Evolutionary conservation across 2,329 filamentous ascomycete genomes (phyloP), one percentile per base, ranked within the genome.

Genomic region (Pseudocercospora macadamiae): DNA sequence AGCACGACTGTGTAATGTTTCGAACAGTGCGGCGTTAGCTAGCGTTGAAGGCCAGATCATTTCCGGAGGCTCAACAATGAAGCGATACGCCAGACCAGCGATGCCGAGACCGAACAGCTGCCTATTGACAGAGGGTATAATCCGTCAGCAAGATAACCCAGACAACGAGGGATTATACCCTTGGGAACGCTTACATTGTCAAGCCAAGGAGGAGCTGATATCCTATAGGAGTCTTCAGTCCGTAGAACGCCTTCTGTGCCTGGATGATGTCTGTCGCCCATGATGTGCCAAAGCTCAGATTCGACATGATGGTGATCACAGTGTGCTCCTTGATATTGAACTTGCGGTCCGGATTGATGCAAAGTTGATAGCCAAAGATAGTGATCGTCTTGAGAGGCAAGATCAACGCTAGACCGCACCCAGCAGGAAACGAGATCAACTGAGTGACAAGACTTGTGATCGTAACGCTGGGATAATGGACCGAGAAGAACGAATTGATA

Each of bases 21-120:
- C 30, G 30, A 52, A 52, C 1, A 52, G 18, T 5, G 49, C 49
- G 16, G 49, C 49, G 18, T 52, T 52, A 30, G 49, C 49, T 12
- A 52, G 19, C 6, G 49, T 52, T 9, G 49, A 52, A 25, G 49
- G 49, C 49, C 49, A 52, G 16, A 52, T 52, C 49, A 52, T 52
- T 19, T 52, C 30, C 18, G 49, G 49, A 3, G 49, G 49, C 19
- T 52, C 49, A 3, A 52, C 49, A 37, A 52, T 52, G 19, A 52
- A 52, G 25, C 49, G 30, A 25, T 52, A 52, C 14, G 49, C 49
- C 9, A 52, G 32, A 18, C 49, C 49, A 18, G 49, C 49, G 19
- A 52, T 52, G 5, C 49, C 49, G 9, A 52, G 49, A 25, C 49
- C 49, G 30, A 52, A 52, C 5, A 52, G 49, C 28, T 52, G 49